Evolutionary conservation across 2,329 filamentous ascomycete species (phyloP).

Genomic region (Coccinonectria pachysandricola): DNA sequence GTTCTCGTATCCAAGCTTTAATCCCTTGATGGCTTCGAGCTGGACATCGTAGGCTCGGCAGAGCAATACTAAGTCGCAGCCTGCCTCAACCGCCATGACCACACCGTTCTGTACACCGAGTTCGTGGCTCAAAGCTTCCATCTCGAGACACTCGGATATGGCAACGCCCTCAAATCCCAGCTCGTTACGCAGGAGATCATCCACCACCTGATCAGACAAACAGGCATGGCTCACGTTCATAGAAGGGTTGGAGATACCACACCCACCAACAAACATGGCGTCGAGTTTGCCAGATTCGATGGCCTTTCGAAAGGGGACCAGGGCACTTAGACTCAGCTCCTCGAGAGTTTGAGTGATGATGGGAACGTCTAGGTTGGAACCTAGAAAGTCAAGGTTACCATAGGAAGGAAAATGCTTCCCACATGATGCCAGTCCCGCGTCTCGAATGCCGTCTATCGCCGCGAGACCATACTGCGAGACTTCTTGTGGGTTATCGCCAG

Average conservation of each 20-base stretch:
- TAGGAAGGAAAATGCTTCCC: conserved; percentile 97
- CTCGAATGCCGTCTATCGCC: conserved; percentile 84
- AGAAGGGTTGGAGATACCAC: conserved; percentile 80
- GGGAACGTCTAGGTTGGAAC: conserved; percentile 82
- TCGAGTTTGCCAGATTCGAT: conserved; percentile 74
- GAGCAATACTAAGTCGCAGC: conserved; percentile 82
- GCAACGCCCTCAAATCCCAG: conserved; percentile 86
- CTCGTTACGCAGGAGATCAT: conserved; percentile 78
- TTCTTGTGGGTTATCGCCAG: conserved; percentile 88
- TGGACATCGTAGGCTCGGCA: conserved; percentile 84
- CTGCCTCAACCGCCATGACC: conserved; percentile 94
- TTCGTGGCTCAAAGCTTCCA: conserved; percentile 91
- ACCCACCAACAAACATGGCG: conserved; percentile 92
- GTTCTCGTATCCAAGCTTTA: conserved; percentile 84
- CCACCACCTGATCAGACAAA: conserved; percentile 84
- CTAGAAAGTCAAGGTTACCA: conserved; percentile 86
- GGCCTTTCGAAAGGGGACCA: conserved; percentile 86
- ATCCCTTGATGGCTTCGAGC: conserved; percentile 79
- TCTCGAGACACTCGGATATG: conserved; percentile 90
- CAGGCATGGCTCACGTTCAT: conserved; percentile 96
- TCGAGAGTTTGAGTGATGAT: conserved; percentile 93
- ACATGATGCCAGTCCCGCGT: conserved; percentile 78
- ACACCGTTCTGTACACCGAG: conserved; percentile 96
- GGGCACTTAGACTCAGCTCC: conserved; percentile 80
- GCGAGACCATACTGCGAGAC: conserved; percentile 87